A percentile compares a stretch with the other conserved stretches of the same genome.
Conservation (phyloP, 352 stramenopile species). For the Pythium phragmiticola region DNA sequence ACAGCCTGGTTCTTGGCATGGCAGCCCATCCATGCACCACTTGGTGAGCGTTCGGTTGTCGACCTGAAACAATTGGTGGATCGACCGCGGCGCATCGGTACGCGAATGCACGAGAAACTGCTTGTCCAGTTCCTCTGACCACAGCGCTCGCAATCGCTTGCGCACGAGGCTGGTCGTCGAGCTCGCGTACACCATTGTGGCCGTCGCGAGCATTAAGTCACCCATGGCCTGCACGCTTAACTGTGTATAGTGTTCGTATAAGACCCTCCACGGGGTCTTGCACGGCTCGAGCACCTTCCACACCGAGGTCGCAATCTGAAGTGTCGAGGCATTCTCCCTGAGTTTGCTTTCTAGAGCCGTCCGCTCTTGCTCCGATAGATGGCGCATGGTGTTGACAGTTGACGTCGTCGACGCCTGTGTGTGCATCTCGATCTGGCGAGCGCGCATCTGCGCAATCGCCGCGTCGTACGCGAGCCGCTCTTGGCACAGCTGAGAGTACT, state of each 20-base stretch:
- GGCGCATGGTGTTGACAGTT: conserved; percentile 36
- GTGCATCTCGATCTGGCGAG: conserved; percentile 36
- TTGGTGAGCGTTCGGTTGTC: conserved; percentile 32
- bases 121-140: conserved; percentile 34
- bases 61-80: conserved; percentile 37
- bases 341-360: conserved; percentile 46
- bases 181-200: conserved; percentile 46
- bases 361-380: conserved; percentile 52
- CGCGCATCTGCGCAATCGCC: conserved; percentile 35
- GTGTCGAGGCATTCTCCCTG: conserved; percentile 47
- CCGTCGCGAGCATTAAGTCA: conserved; percentile 65
- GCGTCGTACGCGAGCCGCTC: conserved; percentile 42
- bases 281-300: conserved; percentile 54
- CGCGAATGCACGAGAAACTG: conserved; percentile 38
- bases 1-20: conserved; percentile 32
- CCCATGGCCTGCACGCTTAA: conserved; percentile 46
- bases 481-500: conserved; percentile 48
- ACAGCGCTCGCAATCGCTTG: conserved; percentile 33
- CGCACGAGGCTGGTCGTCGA: conserved; percentile 23
- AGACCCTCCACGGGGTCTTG: conserved; percentile 39
- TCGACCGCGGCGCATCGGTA: conserved; percentile 17
- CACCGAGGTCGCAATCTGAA: conserved; percentile 52
- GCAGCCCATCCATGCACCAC: conserved; percentile 48
- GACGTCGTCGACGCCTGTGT: conserved; percentile 38
- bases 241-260: conserved; percentile 41